Evolutionary conservation across 257 asterid species (phyloP), one percentile per base, ranked within the genome.

Genomic region (Fraxinus quadrangulata): DNA sequence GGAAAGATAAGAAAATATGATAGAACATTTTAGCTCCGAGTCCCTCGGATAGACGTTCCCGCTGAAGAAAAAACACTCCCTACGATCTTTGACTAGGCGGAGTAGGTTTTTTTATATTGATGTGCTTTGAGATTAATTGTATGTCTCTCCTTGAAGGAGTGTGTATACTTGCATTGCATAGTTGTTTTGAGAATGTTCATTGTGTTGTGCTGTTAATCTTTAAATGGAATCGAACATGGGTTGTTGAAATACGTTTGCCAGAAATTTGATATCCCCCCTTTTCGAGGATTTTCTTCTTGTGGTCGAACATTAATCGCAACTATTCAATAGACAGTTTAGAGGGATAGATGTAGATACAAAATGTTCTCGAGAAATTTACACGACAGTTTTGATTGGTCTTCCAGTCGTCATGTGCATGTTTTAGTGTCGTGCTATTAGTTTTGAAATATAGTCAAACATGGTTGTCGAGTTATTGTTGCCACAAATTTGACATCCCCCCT

Each of bases 1-100:
- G 77, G 66, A 86, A 90, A 79, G 87, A 77, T 71, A 90, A 88
- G 87, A 81, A 78, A 59, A 69, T 75, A 49, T 82, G 85, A 91
- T 7, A 34, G 51, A 0, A 47, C 70, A 59, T 39, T 33, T 23
- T 24, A n/a, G 21, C 19, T 63, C 28, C 8, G 33, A 31, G 33
- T 3, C 33, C 33, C 36, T 10, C 4, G 34, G 69, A 26, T 63
- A 3, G 69, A 24, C 26, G 24, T 1, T 51, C 10, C 63, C 23
- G 63, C 17, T 19, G 63, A 51, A 51, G 63, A 51, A 17, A 51
- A 51, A 6, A 51, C 63, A 19, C 63, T 45, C 54, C 54, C 5
- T 2, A 51, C 6, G 24, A 51, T 51, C 21, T 51, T 51, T 51
- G 63, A 13, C 19, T 19, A 2, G 19, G 54, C 6, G 23, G n/a